phyloP scores from a whole-genome alignment of 2,329 filamentous ascomycete genomes.

The Thelonectria olida region DNA sequence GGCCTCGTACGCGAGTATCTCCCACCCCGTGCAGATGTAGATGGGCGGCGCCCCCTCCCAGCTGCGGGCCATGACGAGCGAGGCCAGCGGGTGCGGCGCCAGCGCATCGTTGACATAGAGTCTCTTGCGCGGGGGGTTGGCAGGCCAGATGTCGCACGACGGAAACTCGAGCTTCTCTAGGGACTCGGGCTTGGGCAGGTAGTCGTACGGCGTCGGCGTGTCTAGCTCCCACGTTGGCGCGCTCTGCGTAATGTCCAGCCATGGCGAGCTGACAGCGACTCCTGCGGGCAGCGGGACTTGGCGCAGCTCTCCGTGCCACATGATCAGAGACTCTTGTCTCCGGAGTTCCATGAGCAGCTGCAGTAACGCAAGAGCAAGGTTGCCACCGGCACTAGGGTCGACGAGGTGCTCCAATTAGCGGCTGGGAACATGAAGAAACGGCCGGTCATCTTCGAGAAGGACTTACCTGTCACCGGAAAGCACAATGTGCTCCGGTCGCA shows the following conservation, averaged over 20 bases:
- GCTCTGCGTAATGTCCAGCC: conserved; percentile 75
- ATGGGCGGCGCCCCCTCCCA: conserved; percentile 74
- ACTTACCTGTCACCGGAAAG: conserved; percentile 73
- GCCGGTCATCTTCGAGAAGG: neutral
- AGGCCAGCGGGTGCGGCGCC: conserved; percentile 73
- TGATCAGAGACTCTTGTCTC: conserved; percentile 55
- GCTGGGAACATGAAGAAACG: neutral
- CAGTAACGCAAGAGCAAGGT: conserved; percentile 71
- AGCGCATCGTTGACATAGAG: conserved; percentile 65
- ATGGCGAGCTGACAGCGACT: conserved; percentile 70
- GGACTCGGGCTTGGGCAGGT: conserved; percentile 59
- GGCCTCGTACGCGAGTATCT: conserved; percentile 75
- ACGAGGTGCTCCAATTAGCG: conserved; percentile 19
- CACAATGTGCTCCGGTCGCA: conserved; percentile 73
- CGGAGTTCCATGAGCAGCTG: conserved; percentile 74
- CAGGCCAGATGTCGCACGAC: conserved; percentile 66
- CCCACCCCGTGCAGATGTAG: conserved; percentile 75
- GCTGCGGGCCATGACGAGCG: conserved; percentile 63
- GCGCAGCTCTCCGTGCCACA: conserved; percentile 68
- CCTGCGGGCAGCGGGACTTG: conserved; percentile 74
- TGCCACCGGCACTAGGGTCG: conserved; percentile 72
- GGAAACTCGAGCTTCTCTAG: conserved; percentile 41
- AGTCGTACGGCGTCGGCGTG: conserved; percentile 46
- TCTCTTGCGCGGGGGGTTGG: conserved; percentile 60
- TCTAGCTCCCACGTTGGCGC: conserved; percentile 42